A percentile compares a stretch with the other conserved stretches of the same genome.
phyloP scores from a whole-genome alignment of 1,139 yeast species.

The Neolecta irregularis region DNA sequence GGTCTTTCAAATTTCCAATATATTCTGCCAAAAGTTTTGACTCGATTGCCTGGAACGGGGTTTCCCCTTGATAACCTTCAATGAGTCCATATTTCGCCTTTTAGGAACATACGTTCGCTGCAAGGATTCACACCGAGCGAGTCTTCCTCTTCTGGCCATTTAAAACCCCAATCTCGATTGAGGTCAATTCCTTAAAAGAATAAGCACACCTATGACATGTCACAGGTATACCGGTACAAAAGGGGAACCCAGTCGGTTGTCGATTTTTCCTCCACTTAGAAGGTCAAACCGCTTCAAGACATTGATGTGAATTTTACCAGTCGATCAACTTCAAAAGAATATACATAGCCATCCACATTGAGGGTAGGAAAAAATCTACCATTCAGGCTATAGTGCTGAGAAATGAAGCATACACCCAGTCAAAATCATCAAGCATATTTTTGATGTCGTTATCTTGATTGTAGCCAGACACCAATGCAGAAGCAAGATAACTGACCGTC shows the following conservation, averaged over 20 bases:
- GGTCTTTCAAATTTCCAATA: conserved; percentile 32
- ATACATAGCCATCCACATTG: conserved; percentile 83
- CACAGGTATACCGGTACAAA: no score
- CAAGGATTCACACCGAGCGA: conserved; percentile 7
- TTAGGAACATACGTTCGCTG: conserved; percentile 7
- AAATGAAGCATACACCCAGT: no score
- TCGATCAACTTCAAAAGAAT: conserved; percentile 65
- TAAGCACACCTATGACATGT: no score
- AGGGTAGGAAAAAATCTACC: conserved; percentile 70
- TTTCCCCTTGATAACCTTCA: conserved; percentile 66
- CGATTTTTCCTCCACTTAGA: conserved; percentile 66
- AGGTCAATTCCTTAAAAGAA: conserved; percentile 80
- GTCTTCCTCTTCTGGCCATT: conserved; percentile 36
- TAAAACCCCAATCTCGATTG: conserved; percentile 69
- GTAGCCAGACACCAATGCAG: conserved; percentile 39
- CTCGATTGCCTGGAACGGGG: conserved; percentile 64
- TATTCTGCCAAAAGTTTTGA: conserved; percentile 48
- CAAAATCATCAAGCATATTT: conserved; percentile 34
- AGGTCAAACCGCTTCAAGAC: background rate
- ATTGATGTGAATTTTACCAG: no score
- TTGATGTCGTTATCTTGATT: conserved; percentile 26
- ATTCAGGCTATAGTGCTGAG: no score
- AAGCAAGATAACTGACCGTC: conserved; percentile 48
- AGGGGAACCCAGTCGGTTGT: conserved; percentile 51
- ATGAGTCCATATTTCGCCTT: no score